phyloP scores from a whole-genome alignment of 164 flowering plant species.

The Buxus sempervirens region DNA sequence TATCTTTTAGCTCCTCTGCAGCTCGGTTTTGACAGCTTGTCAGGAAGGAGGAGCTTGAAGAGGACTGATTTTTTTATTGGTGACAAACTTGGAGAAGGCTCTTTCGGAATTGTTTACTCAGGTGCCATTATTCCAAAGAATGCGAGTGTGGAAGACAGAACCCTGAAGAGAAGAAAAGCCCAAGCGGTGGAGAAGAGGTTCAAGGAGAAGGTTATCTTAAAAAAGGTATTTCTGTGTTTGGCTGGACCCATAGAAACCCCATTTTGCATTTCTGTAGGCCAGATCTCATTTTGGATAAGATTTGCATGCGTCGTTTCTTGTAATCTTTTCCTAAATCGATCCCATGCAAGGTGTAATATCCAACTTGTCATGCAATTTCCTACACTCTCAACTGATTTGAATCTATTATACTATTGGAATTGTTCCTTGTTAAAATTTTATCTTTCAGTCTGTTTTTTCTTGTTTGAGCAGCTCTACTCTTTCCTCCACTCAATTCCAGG shows the following conservation, averaged over 20 bases:
- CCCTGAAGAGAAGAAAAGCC: conserved; percentile 38
- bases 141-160: conserved; percentile 38
- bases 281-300: too few relatives aligned
- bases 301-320: too few relatives aligned
- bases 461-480: neutral
- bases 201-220: conserved; percentile 84
- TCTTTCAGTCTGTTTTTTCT: neutral
- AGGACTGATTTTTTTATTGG: conserved; percentile 71
- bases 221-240: conserved; percentile 54
- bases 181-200: conserved; percentile 43
- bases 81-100: conserved; percentile 80
- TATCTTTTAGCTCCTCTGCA: conserved; percentile 88
- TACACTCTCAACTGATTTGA: too few relatives aligned
- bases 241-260: too few relatives aligned
- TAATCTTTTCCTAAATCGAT: too few relatives aligned
- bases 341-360: too few relatives aligned
- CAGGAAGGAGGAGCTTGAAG: conserved; percentile 65
- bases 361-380: too few relatives aligned
- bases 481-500: neutral
- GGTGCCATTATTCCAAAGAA: conserved; percentile 80
- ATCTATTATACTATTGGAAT: too few relatives aligned
- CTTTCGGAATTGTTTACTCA: conserved; percentile 86
- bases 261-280: too few relatives aligned
- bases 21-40: conserved; percentile 54
- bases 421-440: neutral